Conservation (phyloP, 805 yeast species). For the Starmerella bombi region DNA sequence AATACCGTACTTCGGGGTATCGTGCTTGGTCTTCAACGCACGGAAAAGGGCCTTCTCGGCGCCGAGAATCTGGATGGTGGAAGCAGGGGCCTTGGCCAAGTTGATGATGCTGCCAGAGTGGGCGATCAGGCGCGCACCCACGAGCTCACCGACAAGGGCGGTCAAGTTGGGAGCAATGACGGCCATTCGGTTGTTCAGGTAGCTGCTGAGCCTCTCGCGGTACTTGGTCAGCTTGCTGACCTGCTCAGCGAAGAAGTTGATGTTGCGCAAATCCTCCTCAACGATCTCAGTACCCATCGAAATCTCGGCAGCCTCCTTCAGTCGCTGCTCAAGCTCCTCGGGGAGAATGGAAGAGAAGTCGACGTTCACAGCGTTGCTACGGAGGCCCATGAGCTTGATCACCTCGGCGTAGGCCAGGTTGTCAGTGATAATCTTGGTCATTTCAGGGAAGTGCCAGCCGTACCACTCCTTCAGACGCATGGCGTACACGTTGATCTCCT, state of each 20-base stretch:
- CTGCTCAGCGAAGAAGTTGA: slow-evolving; percentile 84
- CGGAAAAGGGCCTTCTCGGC: slow-evolving; percentile 98
- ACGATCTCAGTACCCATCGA: slow-evolving; percentile 99
- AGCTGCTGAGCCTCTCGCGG: slow-evolving; percentile 90
- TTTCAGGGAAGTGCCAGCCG: slow-evolving; percentile 99
- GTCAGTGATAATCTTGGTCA: slow-evolving; percentile 92
- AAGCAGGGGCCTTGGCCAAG: slow-evolving; percentile 95
- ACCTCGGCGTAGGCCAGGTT: slow-evolving; percentile 94
- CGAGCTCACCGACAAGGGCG: slow-evolving; percentile 90
- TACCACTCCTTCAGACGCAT: slow-evolving; percentile 99
- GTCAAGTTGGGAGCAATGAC: slow-evolving; percentile 98
- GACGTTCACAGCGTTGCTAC: slow-evolving; percentile 80
- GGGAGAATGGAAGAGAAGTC: slow-evolving; percentile 85
- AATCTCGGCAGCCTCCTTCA: slow-evolving; percentile 93
- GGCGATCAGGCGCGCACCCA: slow-evolving; percentile 95
- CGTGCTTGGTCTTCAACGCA: slow-evolving; percentile 96
- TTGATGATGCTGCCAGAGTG: slow-evolving; percentile 93
- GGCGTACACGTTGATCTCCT: slow-evolving; percentile 94
- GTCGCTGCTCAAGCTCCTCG: slow-evolving; percentile 82
- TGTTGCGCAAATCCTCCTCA: slow-evolving; percentile 74
- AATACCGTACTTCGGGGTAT: slow-evolving; percentile 96
- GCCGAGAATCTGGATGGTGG: slow-evolving; percentile 94
- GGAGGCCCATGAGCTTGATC: slow-evolving; percentile 82
- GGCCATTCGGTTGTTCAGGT: slow-evolving; percentile 87
- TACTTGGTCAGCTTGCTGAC: slow-evolving; percentile 91